These are phyloP conservation scores for Nyssa sinensis DNA, from an alignment of 148 eudicot genomes.

Conservation along the genomic window DNA sequence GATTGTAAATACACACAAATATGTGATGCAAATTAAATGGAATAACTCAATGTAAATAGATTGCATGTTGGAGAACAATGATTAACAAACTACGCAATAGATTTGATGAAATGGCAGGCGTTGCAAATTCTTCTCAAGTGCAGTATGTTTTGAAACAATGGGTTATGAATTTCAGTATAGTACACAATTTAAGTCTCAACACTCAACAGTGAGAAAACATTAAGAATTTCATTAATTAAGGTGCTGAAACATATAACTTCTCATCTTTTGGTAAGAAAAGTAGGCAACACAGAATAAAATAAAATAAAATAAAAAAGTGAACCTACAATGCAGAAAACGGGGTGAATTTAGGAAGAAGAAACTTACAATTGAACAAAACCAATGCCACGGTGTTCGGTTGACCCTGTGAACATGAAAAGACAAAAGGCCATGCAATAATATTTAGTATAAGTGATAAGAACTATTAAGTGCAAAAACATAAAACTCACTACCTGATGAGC, in stretches of 20 bases:
- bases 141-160: too few relatives aligned
- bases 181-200: neutral
- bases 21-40: too few relatives aligned
- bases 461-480: neutral
- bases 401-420: constrained; percentile 41
- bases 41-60: too few relatives aligned
- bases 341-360: constrained; percentile 5
- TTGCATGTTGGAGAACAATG: too few relatives aligned
- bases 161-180: neutral
- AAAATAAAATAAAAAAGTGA: too few relatives aligned
- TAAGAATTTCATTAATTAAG: too few relatives aligned
- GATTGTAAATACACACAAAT: too few relatives aligned
- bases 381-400: constrained; percentile 78
- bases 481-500: too few relatives aligned
- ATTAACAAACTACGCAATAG: too few relatives aligned
- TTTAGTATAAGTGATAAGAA: neutral
- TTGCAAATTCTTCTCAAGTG: neutral
- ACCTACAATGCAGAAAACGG: neutral
- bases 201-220: neutral
- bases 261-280: neutral
- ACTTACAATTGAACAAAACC: constrained; percentile 95
- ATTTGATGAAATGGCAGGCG: too few relatives aligned
- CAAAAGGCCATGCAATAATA: neutral
- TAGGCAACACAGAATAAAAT: neutral
- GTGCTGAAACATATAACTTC: neutral